Evolutionary conservation across 169 alveolate genomes (phyloP).

Genomic region (Plasmodium coatneyi): DNA sequence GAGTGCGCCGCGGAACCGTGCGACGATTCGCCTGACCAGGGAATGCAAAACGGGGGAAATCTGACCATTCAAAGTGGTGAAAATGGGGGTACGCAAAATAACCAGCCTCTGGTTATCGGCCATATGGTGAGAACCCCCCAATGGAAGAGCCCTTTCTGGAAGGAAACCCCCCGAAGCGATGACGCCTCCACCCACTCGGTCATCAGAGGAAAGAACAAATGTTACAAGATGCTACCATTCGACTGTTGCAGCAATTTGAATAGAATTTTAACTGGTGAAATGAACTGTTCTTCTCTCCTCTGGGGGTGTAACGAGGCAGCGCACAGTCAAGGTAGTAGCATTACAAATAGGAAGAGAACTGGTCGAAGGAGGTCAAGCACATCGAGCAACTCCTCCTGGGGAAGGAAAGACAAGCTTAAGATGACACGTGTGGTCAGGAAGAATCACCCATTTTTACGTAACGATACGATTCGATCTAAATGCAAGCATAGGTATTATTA

Average conservation of each 20-base stretch:
- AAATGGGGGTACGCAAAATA: neutral
- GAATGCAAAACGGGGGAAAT: neutral
- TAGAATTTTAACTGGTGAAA: constrained; percentile 11
- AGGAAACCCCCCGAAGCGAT: neutral
- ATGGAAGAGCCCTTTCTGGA: neutral
- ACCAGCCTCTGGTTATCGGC: neutral
- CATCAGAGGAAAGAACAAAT: constrained; percentile 3
- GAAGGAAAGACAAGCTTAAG: neutral
- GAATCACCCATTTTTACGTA: neutral
- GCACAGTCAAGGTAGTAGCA: neutral
- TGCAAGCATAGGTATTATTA: neutral
- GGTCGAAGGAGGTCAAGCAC: neutral
- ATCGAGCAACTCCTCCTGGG: constrained; percentile 7
- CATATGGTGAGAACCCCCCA: neutral
- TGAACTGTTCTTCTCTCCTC: constrained; percentile 2
- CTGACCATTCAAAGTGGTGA: neutral
- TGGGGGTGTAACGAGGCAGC: neutral
- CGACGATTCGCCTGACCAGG: neutral
- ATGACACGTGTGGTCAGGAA: neutral
- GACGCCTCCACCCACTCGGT: neutral
- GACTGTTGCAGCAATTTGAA: constrained; percentile 10
- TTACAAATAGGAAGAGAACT: neutral
- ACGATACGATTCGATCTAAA: neutral
- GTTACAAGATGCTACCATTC: neutral
- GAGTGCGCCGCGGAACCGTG: neutral